Base-by-base conservation (phyloP, 2,329 filamentous ascomycete species). In the Tolypocladium sp. region DNA sequence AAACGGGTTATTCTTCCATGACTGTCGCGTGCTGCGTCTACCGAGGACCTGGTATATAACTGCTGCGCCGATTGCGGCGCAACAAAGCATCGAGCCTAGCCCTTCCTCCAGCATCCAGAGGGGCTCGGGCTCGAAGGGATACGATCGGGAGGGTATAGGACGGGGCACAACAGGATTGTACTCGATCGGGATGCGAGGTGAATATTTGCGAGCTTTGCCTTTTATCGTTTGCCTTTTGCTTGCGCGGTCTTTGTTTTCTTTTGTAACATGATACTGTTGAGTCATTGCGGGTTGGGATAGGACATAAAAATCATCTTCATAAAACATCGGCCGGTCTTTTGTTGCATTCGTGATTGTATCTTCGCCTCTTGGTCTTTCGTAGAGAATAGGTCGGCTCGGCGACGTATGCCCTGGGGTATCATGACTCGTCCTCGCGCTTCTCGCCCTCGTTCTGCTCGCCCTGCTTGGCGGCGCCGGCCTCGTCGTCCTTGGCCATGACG, bases 401-500 rank as follows among this genome's bases (percentile, higher is more conserved):
- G 9, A 20, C 20, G 41, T 55, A n/a, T 33, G 25, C 25, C 22
- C 17, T 1, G 46, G 49, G 22, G 33, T 27, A 17, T 59, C 55
- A 60, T 42, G 40, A 20, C 30, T 59, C 58, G 15, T 49, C 59
- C n/a, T 63, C 62, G 40, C 52, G 56, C 38, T 63, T 61, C 56
- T 63, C 65, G 8, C 70, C 63, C 2, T 69, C 67, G 56, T 63
- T 56, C 62, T 66, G 49, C 44, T 70, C 65, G n/a, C 63, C 72
- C 20, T 54, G 51, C n/a, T 57, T 57, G 25, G 54, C 30, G 8
- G 2, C 49, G 15, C 35, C 56, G 9, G 63, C 64, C 52, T 62
- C 70, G 55, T 65, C 77, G 59, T 88, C 82, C 68, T 88, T 90
- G 10, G 85, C 90, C 92, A 97, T 97, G 66, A 97, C 92, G 65